phyloP scores from a whole-genome alignment of 1,284 basidiomycete genomes.

The Cryptococcus sp. region DNA sequence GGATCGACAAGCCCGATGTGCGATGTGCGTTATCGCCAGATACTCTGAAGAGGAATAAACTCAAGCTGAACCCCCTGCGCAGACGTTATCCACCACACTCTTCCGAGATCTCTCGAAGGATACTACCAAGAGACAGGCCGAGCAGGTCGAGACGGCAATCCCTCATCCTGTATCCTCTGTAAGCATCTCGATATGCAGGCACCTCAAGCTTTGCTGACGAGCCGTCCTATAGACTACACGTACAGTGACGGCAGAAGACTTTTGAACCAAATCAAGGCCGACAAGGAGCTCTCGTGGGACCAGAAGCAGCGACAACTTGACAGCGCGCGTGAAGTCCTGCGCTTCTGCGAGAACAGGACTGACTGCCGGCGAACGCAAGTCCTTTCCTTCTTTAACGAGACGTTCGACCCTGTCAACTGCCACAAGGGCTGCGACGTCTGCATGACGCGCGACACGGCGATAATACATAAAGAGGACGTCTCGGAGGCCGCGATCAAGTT shows the following conservation, averaged over 20 bases:
- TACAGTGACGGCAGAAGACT: slow-evolving; percentile 57
- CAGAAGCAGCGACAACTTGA: slow-evolving; percentile 61
- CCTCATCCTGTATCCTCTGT: slow-evolving; percentile 62
- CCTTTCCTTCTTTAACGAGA: slow-evolving; percentile 55
- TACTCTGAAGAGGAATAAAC: neutral
- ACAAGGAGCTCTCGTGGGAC: slow-evolving; percentile 52
- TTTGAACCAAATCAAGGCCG: slow-evolving; percentile 57
- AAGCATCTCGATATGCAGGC: slow-evolving; percentile 31
- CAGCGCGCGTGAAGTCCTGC: slow-evolving; percentile 60
- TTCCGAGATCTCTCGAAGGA: slow-evolving; percentile 68
- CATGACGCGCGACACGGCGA: slow-evolving; percentile 29
- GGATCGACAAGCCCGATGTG: slow-evolving; percentile 78
- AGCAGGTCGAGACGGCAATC: slow-evolving; percentile 71
- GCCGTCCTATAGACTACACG: slow-evolving; percentile 55
- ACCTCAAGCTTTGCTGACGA: slow-evolving; percentile 16
- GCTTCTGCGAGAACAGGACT: slow-evolving; percentile 74
- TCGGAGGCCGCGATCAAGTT: slow-evolving; percentile 33
- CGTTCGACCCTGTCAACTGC: slow-evolving; percentile 44
- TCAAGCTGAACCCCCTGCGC: slow-evolving; percentile 13
- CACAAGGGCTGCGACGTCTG: slow-evolving; percentile 49
- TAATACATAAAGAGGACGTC: slow-evolving; percentile 39
- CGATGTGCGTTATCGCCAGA: slow-evolving; percentile 49
- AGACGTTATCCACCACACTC: slow-evolving; percentile 74
- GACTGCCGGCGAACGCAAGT: slow-evolving; percentile 85
- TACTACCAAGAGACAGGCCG: slow-evolving; percentile 84